Conservation (phyloP, 1,139 yeast genomes). For the Spathaspora sp. region DNA sequence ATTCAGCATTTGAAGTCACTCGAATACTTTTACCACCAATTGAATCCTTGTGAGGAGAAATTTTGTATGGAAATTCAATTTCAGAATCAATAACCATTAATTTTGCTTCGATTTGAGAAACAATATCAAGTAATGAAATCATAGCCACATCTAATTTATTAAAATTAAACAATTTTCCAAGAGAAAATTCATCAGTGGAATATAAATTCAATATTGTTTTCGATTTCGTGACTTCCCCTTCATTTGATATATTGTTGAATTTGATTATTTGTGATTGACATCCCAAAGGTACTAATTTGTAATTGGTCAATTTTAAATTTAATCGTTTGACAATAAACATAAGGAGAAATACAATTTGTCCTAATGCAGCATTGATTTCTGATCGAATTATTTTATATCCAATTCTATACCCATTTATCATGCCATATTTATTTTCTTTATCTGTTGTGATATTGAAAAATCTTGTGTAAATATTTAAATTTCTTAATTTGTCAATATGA, state of each 20-base stretch:
- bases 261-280: conserved; percentile 79
- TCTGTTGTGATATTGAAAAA: conserved; percentile 81
- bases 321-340: conserved; percentile 64
- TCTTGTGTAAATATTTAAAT: conserved; percentile 76
- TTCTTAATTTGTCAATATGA: conserved; percentile 68
- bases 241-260: conserved; percentile 17
- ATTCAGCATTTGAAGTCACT: conserved; percentile 71
- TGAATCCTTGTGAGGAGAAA: conserved; percentile 50
- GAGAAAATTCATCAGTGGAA: conserved; percentile 64
- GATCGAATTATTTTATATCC: conserved; percentile 84
- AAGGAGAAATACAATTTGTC: conserved; percentile 72
- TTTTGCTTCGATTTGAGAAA: conserved; percentile 54
- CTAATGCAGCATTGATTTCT: conserved; percentile 90
- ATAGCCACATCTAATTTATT: conserved; percentile 73
- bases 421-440: conserved; percentile 67
- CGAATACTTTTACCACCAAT: conserved; percentile 80
- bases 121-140: conserved; percentile 69
- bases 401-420: conserved; percentile 79
- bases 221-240: conserved; percentile 7
- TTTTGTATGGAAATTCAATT: conserved; percentile 71
- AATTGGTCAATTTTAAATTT: conserved; percentile 54
- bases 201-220: conserved; percentile 47
- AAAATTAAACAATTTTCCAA: conserved; percentile 68
- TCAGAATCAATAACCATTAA: conserved; percentile 50
- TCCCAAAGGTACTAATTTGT: conserved; percentile 78